Conservation (phyloP, 805 yeast genomes). For the Teunomyces panamensis region DNA sequence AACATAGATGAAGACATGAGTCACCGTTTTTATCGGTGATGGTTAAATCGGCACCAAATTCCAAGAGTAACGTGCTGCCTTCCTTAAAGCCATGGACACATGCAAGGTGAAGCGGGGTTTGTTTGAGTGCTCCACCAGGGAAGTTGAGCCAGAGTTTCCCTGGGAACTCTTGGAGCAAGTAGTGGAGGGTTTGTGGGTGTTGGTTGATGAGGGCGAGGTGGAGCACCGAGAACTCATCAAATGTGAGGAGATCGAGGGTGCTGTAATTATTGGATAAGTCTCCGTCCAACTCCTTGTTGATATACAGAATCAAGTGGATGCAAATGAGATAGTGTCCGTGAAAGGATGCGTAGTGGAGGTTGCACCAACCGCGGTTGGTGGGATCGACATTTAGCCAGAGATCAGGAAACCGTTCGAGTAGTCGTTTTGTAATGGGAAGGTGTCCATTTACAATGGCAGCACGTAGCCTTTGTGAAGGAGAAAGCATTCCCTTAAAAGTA, state of each 20-base stretch:
- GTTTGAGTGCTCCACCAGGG: constrained; percentile 43
- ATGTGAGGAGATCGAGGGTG: constrained; percentile 42
- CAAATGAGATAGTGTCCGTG: constrained; percentile 71
- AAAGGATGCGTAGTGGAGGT: constrained; percentile 76
- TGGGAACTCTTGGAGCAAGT: constrained; percentile 52
- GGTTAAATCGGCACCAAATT: constrained; percentile 60
- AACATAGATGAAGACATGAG: constrained; percentile 39
- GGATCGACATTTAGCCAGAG: constrained; percentile 68
- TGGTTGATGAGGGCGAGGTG: constrained; percentile 61
- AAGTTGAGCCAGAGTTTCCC: constrained; percentile 51
- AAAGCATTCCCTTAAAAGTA: constrained; percentile 40
- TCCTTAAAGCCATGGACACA: constrained; percentile 57
- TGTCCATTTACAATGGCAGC: constrained; percentile 64
- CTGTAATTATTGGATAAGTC: constrained; percentile 14
- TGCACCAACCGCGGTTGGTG: constrained; percentile 69
- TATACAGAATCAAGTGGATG: constrained; percentile 49
- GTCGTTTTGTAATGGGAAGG: constrained; percentile 57
- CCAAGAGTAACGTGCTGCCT: constrained; percentile 61
- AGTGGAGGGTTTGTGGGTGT: constrained; percentile 70
- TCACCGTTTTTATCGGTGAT: constrained; percentile 30
- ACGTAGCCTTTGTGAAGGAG: constrained; percentile 65
- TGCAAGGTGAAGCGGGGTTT: constrained; percentile 70
- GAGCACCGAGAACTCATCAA: constrained; percentile 59
- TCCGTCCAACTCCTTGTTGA: constrained; percentile 26
- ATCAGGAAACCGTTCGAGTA: constrained; percentile 67